A percentile compares a stretch with the other conserved stretches of the same genome.
phyloP scores from a whole-genome alignment of 768 basidiomycete genomes.

The Sistotremastrum niveocremeum region DNA sequence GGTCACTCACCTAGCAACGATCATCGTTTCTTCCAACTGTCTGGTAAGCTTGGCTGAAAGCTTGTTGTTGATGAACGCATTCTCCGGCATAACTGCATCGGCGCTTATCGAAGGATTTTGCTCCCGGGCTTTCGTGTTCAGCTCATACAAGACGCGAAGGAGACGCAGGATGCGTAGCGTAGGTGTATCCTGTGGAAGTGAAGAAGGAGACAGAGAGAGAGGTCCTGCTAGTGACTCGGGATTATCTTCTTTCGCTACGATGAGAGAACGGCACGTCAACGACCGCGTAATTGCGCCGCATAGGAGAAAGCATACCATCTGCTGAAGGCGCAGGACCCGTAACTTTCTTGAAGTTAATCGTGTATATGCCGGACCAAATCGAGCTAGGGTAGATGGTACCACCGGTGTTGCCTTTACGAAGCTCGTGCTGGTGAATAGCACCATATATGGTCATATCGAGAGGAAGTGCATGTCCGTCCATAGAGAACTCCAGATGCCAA shows the following conservation, averaged over 20 bases:
- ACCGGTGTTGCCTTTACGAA: slow-evolving; percentile 51
- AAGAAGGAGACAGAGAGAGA: slow-evolving; percentile 57
- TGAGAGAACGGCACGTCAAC: not conserved
- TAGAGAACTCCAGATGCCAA: slow-evolving; percentile 94
- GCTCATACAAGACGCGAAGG: slow-evolving; percentile 71
- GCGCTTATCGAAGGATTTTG: slow-evolving; percentile 36
- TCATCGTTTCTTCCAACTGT: slow-evolving; percentile 97
- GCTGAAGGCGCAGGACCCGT: slow-evolving; percentile 56
- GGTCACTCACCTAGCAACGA: slow-evolving; percentile 77
- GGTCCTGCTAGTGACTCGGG: slow-evolving; percentile 38
- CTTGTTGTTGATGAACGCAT: slow-evolving; percentile 94
- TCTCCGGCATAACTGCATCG: slow-evolving; percentile 53
- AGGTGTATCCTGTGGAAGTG: slow-evolving; percentile 70
- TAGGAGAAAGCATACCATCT: slow-evolving; percentile 36
- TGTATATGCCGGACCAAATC: slow-evolving; percentile 86
- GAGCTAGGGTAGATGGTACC: slow-evolving; percentile 44
- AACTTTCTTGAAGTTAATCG: slow-evolving; percentile 88
- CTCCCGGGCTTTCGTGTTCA: slow-evolving; percentile 65
- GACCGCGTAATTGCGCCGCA: not conserved
- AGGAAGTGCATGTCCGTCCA: slow-evolving; percentile 77
- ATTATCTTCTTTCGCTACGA: slow-evolving; percentile 23
- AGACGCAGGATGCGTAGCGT: slow-evolving; percentile 86
- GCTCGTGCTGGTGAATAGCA: slow-evolving; percentile 85
- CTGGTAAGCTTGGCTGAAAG: slow-evolving; percentile 94
- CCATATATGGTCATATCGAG: slow-evolving; percentile 92